phyloP scores from a whole-genome alignment of 495 filamentous ascomycete species.

The Oleoguttula mirabilis region DNA sequence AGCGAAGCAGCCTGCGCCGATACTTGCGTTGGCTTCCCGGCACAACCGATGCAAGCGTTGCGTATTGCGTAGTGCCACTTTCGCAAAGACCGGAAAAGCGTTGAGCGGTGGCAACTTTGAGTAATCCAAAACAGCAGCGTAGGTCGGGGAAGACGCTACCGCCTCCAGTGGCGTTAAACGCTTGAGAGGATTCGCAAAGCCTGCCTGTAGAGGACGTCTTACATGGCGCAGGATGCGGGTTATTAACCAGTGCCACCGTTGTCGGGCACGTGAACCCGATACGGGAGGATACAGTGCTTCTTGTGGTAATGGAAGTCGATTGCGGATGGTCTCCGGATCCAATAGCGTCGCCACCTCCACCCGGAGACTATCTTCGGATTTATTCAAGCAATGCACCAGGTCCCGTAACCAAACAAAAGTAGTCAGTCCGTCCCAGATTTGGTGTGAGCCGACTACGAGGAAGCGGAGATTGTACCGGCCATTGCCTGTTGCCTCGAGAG shows the following conservation, averaged over 20 bases:
- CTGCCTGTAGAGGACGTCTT: constrained; percentile 23
- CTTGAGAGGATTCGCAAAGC: constrained; percentile 27
- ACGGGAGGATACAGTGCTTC: constrained; percentile 30
- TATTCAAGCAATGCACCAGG: constrained; percentile 27
- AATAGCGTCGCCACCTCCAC: neutral
- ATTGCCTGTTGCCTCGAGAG: constrained; percentile 12
- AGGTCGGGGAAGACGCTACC: constrained; percentile 21
- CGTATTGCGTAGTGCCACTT: constrained; percentile 16
- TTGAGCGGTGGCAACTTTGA: constrained; percentile 23
- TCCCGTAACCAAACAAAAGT: constrained; percentile 26
- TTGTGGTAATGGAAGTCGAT: constrained; percentile 27
- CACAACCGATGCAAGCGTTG: constrained; percentile 22
- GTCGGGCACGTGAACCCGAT: constrained; percentile 19
- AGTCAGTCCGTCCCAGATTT: constrained; percentile 27
- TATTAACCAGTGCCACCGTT: constrained; percentile 32
- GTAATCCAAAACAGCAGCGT: constrained; percentile 27
- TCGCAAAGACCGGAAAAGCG: constrained; percentile 13
- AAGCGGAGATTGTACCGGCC: constrained; percentile 20
- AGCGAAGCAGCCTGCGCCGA: constrained; percentile 30
- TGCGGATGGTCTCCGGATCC: constrained; percentile 4
- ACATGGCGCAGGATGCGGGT: constrained; percentile 29
- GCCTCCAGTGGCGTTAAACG: constrained; percentile 9
- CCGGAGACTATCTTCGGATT: constrained; percentile 10
- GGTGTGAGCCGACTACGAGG: constrained; percentile 23
- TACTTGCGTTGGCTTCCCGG: constrained; percentile 22